phyloP scores from a whole-genome alignment of 306 rosid species.

The Quercus gilva region DNA sequence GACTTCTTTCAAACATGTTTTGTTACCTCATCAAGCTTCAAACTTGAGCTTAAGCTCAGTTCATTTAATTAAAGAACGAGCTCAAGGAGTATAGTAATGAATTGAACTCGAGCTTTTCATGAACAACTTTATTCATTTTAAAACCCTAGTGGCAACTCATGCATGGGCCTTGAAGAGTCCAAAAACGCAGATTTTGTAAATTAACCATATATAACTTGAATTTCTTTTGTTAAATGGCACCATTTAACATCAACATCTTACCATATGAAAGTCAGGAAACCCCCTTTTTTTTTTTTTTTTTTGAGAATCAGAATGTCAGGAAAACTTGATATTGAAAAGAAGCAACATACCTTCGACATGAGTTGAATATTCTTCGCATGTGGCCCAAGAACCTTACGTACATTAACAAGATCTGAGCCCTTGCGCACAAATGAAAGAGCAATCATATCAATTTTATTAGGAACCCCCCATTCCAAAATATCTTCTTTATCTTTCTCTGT shows the following conservation, averaged over 20 bases:
- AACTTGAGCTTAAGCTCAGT: too few relatives aligned
- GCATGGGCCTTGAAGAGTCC: neutral
- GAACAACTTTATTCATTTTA: neutral
- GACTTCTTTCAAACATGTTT: too few relatives aligned
- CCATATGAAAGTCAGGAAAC: neutral
- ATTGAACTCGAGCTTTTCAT: neutral
- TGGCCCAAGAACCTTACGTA: slow-evolving; percentile 81
- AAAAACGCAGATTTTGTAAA: neutral
- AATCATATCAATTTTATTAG: slow-evolving; percentile 91
- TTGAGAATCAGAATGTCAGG: neutral
- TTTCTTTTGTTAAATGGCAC: too few relatives aligned
- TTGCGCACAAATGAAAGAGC: slow-evolving; percentile 97
- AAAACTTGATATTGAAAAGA: slow-evolving; percentile 8
- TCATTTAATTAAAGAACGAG: too few relatives aligned
- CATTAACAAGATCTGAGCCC: slow-evolving; percentile 92
- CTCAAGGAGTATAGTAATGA: too few relatives aligned
- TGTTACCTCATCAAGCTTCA: too few relatives aligned
- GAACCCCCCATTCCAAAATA: slow-evolving; percentile 92
- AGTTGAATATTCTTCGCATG: slow-evolving; percentile 73
- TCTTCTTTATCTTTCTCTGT: slow-evolving; percentile 95
- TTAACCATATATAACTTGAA: neutral
- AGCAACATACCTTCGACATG: slow-evolving; percentile 80
- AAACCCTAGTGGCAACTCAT: neutral
- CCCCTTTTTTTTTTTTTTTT: too few relatives aligned
- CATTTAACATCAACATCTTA: too few relatives aligned